phyloP scores from a whole-genome alignment of 345 rosid species.

The Schrenkiella parvula region DNA sequence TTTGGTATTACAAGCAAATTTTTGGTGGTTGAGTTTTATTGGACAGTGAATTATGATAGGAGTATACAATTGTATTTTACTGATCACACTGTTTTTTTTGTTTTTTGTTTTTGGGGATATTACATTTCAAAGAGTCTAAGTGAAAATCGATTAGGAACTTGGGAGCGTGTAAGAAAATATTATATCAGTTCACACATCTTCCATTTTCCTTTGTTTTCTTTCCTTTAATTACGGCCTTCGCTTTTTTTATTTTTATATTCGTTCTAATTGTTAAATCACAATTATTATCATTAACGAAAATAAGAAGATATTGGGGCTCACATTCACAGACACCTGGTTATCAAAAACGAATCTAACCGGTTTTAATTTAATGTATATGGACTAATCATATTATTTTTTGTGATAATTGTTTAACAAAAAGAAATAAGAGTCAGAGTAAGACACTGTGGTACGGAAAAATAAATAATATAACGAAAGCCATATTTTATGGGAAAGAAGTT shows the following conservation, averaged over 20 bases:
- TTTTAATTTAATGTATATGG: conserved; percentile 12
- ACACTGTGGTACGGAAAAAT: conserved; percentile 32
- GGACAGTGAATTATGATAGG: conserved; percentile 1
- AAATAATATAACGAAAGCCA: conserved; percentile 27
- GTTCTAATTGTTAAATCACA: neutral
- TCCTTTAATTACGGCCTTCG: conserved; percentile 9
- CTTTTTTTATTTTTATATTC: neutral
- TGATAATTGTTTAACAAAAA: conserved; percentile 8
- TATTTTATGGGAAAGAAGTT: conserved; percentile 33
- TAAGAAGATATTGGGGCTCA: conserved; percentile 28
- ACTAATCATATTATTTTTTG: conserved; percentile 8
- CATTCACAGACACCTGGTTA: conserved; percentile 28
- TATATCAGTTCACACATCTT: conserved; percentile 14
- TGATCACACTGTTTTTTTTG: neutral
- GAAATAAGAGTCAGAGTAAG: conserved; percentile 31
- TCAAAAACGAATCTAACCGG: conserved; percentile 30
- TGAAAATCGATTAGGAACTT: neutral
- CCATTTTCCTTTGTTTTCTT: conserved; percentile 2
- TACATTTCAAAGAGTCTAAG: neutral
- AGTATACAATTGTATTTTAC: neutral
- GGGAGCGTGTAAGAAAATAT: neutral
- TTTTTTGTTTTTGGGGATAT: neutral
- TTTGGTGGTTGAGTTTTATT: conserved; percentile 18
- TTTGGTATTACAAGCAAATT: neutral
- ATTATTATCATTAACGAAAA: conserved; percentile 9